These are phyloP conservation scores for Trichoderma reesei DNA, from an alignment of 495 filamentous ascomycete species.

Conservation along the genomic window DNA sequence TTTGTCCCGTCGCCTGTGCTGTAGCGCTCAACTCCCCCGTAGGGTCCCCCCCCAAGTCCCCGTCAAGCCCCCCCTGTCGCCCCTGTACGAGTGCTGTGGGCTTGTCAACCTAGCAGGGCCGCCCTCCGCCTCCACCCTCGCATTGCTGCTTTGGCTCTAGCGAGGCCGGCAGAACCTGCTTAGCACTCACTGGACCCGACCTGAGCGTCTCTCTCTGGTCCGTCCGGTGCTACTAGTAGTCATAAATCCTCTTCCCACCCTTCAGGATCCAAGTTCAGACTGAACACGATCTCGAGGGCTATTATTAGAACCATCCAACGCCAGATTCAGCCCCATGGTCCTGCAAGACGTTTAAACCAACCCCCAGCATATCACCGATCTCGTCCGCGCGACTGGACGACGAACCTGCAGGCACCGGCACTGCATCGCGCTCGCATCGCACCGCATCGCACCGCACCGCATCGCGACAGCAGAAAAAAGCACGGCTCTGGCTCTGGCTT, in stretches of 20 bases:
- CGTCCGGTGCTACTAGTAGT: constrained; percentile 14
- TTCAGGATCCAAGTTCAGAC: constrained; percentile 17
- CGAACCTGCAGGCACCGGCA: neutral
- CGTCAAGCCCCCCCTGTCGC: too few species aligned
- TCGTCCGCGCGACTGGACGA: neutral
- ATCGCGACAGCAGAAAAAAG: neutral
- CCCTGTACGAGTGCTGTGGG: too few species aligned
- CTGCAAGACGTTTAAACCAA: constrained; percentile 18
- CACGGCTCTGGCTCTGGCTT: neutral
- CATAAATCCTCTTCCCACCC: constrained; percentile 17
- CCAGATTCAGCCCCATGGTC: constrained; percentile 35
- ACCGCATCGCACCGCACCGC: neutral
- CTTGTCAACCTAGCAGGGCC: too few species aligned
- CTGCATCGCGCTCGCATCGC: neutral
- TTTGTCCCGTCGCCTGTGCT: too few species aligned
- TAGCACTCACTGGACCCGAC: neutral
- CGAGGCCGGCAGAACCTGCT: neutral
- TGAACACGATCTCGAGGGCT: constrained; percentile 29
- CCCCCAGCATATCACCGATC: neutral
- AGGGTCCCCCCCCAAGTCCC: too few species aligned
- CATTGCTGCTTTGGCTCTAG: constrained; percentile 2
- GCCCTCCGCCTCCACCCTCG: neutral
- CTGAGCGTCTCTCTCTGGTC: neutral
- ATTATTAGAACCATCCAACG: constrained; percentile 38
- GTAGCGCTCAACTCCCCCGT: too few species aligned